Evolutionary conservation across 208 protist genomes (phyloP), one percentile per base, ranked within the genome.

Genomic region (Wallacemonas sp.): DNA sequence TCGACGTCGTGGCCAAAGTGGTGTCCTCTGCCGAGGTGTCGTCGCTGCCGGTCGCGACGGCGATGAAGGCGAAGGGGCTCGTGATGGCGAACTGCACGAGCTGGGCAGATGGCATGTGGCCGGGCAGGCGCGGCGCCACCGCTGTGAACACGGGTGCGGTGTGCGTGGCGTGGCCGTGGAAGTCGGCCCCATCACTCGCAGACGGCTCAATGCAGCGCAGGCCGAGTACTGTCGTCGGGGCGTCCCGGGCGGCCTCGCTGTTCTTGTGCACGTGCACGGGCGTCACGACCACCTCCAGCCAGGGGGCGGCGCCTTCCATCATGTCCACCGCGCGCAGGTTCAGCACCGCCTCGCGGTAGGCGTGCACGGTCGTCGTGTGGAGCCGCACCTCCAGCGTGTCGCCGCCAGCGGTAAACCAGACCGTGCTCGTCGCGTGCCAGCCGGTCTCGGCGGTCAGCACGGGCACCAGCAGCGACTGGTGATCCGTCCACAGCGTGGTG

Each of bases 281-380:
- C 25, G 45, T 57, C 20, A 65, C 29, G 33, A 57, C 33, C 44
- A 65, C 57, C 36, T 72, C 55, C 26, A 72, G 42, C 57, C 48
- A 59, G 10, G 46, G 32, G 26, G 42, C 32, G 4, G 57, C 14
- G 57, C 65, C 65, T 26, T 57, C 65, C 36, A 52, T 48, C 16
- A 49, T 10, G 29, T 57, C 46, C 8, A 61, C 59, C 22, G 72
- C 68, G 50, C 68, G 75, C n/a, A 87, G 48, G 65, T 84, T 84
- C 32, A 84, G 77, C 39, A 76, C 46, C 10, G 65, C 72, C 8
- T 87, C 81, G 41, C 81, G 81, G 61, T 80, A 87, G 5, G 77
- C 67, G 46, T 75, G 70, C 5, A 79, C 81, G 3, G 67, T 78
- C 44, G 72, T 57, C 54, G 44, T 79, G 44, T 61, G 72, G 74